Percentiles rank a stretch among this genome's conserved stretches.
Conservation (phyloP, 441 rosid genomes). For the Adansonia rubrostipa region DNA sequence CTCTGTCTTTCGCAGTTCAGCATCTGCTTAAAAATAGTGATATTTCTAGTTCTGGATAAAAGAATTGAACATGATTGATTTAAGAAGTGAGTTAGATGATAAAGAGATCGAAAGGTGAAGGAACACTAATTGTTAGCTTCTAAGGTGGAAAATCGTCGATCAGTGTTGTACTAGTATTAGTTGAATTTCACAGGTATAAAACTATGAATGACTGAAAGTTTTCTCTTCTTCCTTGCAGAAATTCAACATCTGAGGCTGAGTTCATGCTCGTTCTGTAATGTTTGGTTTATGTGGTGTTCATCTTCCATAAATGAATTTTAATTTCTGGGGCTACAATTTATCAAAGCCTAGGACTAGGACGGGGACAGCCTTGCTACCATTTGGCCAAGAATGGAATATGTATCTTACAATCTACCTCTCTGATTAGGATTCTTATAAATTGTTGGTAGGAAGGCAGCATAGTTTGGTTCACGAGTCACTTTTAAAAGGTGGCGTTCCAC, state of each 20-base stretch:
- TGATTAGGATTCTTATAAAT: no score
- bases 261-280: not conserved
- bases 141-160: not conserved
- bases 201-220: not conserved
- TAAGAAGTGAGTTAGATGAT: not conserved
- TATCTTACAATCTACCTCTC: not conserved
- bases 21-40: not conserved
- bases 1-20: not conserved
- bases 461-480: no score
- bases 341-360: not conserved
- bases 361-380: not conserved
- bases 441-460: no score
- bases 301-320: not conserved
- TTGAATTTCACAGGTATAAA: not conserved
- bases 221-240: conserved; percentile 1
- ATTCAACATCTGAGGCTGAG: not conserved
- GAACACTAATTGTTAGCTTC: not conserved
- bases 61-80: not conserved
- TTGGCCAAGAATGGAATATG: not conserved
- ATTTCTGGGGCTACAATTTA: not conserved
- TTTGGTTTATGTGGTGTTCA: not conserved
- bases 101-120: not conserved
- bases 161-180: not conserved
- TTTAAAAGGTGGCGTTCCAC: no score
- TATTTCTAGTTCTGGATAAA: not conserved